Conservation (phyloP, 345 rosid genomes). For the Rubroshorea leprosula region DNA sequence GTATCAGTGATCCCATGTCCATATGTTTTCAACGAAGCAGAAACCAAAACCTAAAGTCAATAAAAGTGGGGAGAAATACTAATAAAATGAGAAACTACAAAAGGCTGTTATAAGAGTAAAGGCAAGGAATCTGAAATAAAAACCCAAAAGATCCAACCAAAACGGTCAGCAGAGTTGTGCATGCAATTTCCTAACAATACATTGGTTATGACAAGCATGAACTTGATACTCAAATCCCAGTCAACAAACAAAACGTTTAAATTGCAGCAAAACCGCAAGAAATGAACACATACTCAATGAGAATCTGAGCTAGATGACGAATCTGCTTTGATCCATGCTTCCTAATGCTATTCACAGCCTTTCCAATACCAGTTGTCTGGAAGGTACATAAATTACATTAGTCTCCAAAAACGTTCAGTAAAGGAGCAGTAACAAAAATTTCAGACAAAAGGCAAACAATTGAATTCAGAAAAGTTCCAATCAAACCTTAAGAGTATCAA, state of each 20-base stretch:
- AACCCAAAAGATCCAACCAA: no score
- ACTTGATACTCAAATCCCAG: not conserved
- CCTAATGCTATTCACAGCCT: constrained; percentile 75
- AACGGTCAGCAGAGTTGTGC: no score
- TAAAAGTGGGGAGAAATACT: no score
- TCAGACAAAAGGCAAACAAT: not conserved
- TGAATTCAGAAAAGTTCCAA: constrained; percentile 10
- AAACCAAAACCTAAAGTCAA: no score
- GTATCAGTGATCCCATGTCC: no score
- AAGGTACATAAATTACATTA: constrained; percentile 10
- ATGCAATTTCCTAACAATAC: no score
- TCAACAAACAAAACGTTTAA: not conserved
- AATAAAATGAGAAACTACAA: no score
- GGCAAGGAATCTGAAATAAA: no score
- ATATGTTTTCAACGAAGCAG: no score
- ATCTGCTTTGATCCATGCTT: constrained; percentile 62
- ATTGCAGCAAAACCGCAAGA: not conserved
- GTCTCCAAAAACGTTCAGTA: constrained; percentile 3
- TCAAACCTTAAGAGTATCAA: constrained; percentile 73
- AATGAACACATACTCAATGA: constrained; percentile 56
- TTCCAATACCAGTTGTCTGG: constrained; percentile 89
- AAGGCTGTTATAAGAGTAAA: no score
- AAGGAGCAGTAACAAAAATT: not conserved
- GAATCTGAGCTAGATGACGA: constrained; percentile 54
- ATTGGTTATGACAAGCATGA: not conserved